Conservation (phyloP, 805 yeast genomes). For the Wickerhamiella cacticola region DNA sequence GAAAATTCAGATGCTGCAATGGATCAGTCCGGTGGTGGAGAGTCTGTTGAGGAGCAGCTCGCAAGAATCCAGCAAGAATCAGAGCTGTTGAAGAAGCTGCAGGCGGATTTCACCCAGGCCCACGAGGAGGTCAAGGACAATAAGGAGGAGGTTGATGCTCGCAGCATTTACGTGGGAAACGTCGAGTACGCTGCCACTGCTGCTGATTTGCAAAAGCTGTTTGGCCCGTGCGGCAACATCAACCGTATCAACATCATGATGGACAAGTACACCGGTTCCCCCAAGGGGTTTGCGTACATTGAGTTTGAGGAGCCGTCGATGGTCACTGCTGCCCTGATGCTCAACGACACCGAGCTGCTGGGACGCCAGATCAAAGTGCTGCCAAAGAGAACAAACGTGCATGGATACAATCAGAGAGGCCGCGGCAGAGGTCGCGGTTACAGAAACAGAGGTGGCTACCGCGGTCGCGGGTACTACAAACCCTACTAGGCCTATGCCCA, state of each 20-base stretch:
- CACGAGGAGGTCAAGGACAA: constrained; percentile 35
- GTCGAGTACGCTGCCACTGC: constrained; percentile 74
- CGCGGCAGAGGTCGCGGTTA: constrained; percentile 35
- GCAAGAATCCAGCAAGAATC: constrained; percentile 49
- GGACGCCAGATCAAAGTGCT: constrained; percentile 63
- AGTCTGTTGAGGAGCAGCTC: constrained; percentile 12
- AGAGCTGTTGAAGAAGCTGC: constrained; percentile 47
- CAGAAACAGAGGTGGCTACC: constrained; percentile 30
- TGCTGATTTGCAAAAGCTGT: constrained; percentile 64
- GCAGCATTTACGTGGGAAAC: constrained; percentile 72
- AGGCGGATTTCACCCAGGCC: constrained; percentile 37
- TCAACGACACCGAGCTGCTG: constrained; percentile 53
- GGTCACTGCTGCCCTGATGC: constrained; percentile 51
- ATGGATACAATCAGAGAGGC: constrained; percentile 47
- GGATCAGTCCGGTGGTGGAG: neutral
- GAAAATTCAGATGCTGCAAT: neutral
- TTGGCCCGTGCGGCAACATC: constrained; percentile 56
- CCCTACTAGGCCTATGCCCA: constrained; percentile 31
- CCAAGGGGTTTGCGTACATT: constrained; percentile 78
- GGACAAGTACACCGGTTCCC: constrained; percentile 56
- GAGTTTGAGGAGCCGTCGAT: constrained; percentile 63
- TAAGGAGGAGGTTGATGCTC: constrained; percentile 57
- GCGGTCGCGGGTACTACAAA: constrained; percentile 34
- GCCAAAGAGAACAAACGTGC: constrained; percentile 71
- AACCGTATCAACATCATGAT: constrained; percentile 67